A percentile compares a stretch with the other conserved stretches of the same genome.
These are phyloP conservation scores for Puccinia novopanici DNA, from an alignment of 1,284 basidiomycete genomes.

Conservation along the genomic window DNA sequence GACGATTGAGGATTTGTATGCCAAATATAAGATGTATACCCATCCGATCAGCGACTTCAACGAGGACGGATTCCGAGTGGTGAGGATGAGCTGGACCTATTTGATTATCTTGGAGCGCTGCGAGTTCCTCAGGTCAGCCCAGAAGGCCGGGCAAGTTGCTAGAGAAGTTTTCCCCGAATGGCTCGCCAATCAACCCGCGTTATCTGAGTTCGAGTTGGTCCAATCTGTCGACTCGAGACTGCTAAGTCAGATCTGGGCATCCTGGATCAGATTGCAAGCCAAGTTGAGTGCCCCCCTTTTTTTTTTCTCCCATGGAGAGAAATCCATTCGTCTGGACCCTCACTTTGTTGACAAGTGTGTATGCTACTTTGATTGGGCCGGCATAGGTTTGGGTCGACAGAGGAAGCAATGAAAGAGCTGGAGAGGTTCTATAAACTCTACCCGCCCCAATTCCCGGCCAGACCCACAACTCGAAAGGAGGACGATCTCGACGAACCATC, in stretches of 20 bases:
- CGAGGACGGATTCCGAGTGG: background rate
- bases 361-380: background rate
- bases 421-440: slow-evolving; percentile 35
- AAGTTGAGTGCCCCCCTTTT: slow-evolving; percentile 36
- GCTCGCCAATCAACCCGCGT: background rate
- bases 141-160: slow-evolving; percentile 39
- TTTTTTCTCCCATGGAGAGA: background rate
- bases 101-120: slow-evolving; percentile 46
- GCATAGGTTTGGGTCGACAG: slow-evolving; percentile 28
- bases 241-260: slow-evolving; percentile 49
- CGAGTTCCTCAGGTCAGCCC: slow-evolving; percentile 41
- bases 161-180: slow-evolving; percentile 48
- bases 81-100: slow-evolving; percentile 46
- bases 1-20: slow-evolving; percentile 34
- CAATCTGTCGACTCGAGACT: slow-evolving; percentile 46
- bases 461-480: background rate
- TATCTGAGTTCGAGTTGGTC: slow-evolving; percentile 35
- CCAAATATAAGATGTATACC: slow-evolving; percentile 27
- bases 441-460: slow-evolving; percentile 8
- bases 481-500: background rate
- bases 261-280: slow-evolving; percentile 49
- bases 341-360: background rate
- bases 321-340: background rate
- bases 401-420: slow-evolving; percentile 43
- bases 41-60: slow-evolving; percentile 18